Conservation (phyloP, 495 filamentous ascomycete genomes). For the Letharia lupina region DNA sequence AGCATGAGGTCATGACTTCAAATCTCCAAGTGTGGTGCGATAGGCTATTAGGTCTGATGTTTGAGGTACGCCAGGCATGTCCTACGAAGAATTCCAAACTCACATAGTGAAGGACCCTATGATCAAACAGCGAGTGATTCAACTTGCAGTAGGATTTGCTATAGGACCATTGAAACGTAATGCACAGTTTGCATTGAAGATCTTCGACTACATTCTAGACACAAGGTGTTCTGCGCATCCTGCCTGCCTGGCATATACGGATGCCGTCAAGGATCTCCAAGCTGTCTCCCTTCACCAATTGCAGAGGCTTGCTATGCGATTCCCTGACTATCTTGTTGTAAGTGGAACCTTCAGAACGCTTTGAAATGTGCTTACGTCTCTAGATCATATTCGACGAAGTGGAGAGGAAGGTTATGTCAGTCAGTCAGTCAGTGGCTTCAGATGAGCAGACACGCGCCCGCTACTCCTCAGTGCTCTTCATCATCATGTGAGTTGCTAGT, state of each 20-base stretch:
- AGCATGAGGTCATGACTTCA: constrained; percentile 51
- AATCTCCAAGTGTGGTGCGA: constrained; percentile 76
- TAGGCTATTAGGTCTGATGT: constrained; percentile 60
- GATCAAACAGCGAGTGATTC: constrained; percentile 73
- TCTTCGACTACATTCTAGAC: constrained; percentile 83
- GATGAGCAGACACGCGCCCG: constrained; percentile 69
- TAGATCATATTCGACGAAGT: constrained; percentile 78
- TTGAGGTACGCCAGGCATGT: constrained; percentile 47
- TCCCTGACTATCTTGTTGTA: constrained; percentile 78
- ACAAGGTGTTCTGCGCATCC: constrained; percentile 63
- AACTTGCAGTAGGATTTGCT: constrained; percentile 77
- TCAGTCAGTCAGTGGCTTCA: constrained; percentile 59
- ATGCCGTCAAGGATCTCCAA: constrained; percentile 86
- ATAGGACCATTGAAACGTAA: constrained; percentile 72
- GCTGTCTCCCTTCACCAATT: constrained; percentile 73
- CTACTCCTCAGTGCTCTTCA: constrained; percentile 67
- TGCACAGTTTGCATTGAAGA: constrained; percentile 69
- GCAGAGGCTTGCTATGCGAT: constrained; percentile 78
- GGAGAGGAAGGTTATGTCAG: constrained; percentile 72
- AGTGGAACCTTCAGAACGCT: constrained; percentile 21
- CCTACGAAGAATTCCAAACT: constrained; percentile 12
- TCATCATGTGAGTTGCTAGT: constrained; percentile 59
- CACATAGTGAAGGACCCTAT: constrained; percentile 58
- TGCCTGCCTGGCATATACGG: constrained; percentile 63
- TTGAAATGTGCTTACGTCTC: constrained; percentile 18